Base-by-base conservation (phyloP, 2,329 filamentous ascomycete species). In the Claviceps humidiphila region DNA sequence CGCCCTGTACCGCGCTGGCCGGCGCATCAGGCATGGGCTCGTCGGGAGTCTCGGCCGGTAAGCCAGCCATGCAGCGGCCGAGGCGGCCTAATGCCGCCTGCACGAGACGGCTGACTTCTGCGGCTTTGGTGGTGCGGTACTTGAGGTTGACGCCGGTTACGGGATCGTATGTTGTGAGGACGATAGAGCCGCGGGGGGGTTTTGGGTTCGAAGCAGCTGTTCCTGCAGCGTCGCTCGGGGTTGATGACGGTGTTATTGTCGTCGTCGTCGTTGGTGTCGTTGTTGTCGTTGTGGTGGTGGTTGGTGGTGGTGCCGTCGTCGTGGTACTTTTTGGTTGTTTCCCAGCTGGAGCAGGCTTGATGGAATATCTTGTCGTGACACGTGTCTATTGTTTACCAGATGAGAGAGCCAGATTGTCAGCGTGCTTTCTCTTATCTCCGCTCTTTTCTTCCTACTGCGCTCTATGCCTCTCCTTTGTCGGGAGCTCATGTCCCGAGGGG, bases 291-390 rank as follows among this genome's bases (percentile, higher is more conserved):
- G 40, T 34, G 9, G 26, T 8, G 26, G 30, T 34, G 9, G 30
- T 11, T 11, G 30, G 1, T 34, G 30, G 30, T 34, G 9, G 5
- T 8, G 38, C 14, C 38, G 17, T n/a, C 40, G 40, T 17, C 16
- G 40, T n/a, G 6, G 59, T 58, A 56, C 59, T 59, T 26, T 56
- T 58, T 46, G 58, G 57, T 55, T 60, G 49, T 48, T 64, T 63
- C 30, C 62, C 58, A 17, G 61, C 59, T 38, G 64, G 65, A 41
- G 68, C 64, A 42, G 75, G 72, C 38, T 74, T 71, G 66, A 91
- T 82, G 65, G 81, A 84, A 80, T 97, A 98, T 75, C 87, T 89
- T 57, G 90, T 95, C 59, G 89, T 94, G 72, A 97, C 88, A 63
- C 83, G 81, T 47, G 91, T 90, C 90, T 96, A 63, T 30, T 22